These are phyloP conservation scores for Malassezia equina DNA, from an alignment of 1,284 basidiomycete species.

Conservation along the genomic window DNA sequence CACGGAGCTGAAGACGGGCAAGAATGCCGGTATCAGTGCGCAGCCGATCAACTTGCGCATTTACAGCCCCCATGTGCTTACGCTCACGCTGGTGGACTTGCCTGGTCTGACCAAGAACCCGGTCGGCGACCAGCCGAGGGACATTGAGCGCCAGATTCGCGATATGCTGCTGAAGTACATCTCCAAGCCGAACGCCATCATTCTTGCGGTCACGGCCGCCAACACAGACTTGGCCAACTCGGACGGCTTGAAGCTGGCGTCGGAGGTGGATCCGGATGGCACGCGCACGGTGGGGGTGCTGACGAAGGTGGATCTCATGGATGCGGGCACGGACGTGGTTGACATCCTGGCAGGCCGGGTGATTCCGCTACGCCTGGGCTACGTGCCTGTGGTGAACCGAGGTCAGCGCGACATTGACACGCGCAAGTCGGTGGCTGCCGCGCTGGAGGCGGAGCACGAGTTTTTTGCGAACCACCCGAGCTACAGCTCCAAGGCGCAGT, in stretches of 20 bases:
- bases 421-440: slow-evolving; percentile 69
- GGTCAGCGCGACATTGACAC: slow-evolving; percentile 89
- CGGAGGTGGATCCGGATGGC: slow-evolving; percentile 93
- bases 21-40: slow-evolving; percentile 75
- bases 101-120: slow-evolving; percentile 92
- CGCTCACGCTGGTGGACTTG: slow-evolving; percentile 89
- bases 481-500: slow-evolving; percentile 85
- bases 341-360: slow-evolving; percentile 92
- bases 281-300: slow-evolving; percentile 89
- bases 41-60: slow-evolving; percentile 92
- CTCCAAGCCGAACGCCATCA: slow-evolving; percentile 68
- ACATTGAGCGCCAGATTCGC: slow-evolving; percentile 93
- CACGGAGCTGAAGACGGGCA: slow-evolving; percentile 93
- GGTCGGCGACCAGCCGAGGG: slow-evolving; percentile 91
- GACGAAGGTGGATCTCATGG: slow-evolving; percentile 97
- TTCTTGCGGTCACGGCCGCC: slow-evolving; percentile 89
- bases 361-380: slow-evolving; percentile 86
- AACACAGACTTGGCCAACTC: slow-evolving; percentile 97
- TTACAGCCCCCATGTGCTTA: slow-evolving; percentile 90
- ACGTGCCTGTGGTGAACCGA: slow-evolving; percentile 93
- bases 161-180: slow-evolving; percentile 97
- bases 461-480: slow-evolving; percentile 89
- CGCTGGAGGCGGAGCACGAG: slow-evolving; percentile 75
- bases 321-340: slow-evolving; percentile 90
- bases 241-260: slow-evolving; percentile 87